phyloP scores from a whole-genome alignment of 345 rosid species.

The Eucalyptus curtisii region DNA sequence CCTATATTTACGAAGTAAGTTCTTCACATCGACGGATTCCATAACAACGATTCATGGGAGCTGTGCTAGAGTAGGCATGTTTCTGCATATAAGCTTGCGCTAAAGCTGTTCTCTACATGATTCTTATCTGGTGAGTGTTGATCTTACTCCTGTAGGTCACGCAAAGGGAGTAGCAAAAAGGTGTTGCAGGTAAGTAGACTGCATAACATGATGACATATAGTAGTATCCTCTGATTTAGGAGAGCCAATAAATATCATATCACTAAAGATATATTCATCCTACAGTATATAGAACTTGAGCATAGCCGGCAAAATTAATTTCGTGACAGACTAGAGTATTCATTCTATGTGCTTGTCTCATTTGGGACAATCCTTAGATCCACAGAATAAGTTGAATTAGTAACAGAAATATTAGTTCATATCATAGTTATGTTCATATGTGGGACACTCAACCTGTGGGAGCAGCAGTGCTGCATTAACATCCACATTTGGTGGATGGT shows the following conservation, averaged over 20 bases:
- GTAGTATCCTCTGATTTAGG: not conserved
- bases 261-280: not conserved
- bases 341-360: not conserved
- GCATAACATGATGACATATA: not conserved
- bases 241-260: not conserved
- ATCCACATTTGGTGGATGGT: not conserved
- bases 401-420: not conserved
- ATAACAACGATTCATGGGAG: not conserved
- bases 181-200: not conserved
- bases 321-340: not conserved
- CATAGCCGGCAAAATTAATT: not conserved
- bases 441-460: not conserved
- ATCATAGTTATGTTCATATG: not conserved
- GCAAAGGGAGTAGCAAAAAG: not conserved
- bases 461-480: not conserved
- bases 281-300: not conserved
- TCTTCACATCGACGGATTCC: not conserved
- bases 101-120: not conserved
- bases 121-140: not conserved
- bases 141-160: not conserved
- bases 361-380: not conserved
- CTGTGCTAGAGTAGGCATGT: not conserved
- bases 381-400: not conserved
- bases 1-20: conserved; percentile 65
- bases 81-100: not conserved